phyloP scores from a whole-genome alignment of 2,329 filamentous ascomycete genomes.

The Ceratocystis lukuohia region DNA sequence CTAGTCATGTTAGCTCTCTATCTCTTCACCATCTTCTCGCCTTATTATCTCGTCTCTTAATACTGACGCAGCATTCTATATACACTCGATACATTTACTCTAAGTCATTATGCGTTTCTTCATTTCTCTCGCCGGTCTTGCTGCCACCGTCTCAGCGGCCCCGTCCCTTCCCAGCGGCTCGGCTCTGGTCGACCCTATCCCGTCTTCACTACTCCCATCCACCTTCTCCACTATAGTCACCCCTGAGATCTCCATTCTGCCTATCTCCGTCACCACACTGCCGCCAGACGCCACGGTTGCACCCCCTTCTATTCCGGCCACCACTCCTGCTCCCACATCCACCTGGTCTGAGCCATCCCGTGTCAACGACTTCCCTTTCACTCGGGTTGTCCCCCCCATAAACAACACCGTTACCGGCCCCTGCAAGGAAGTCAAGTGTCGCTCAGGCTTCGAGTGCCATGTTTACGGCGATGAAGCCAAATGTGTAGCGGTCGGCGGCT shows the following conservation, averaged over 20 bases:
- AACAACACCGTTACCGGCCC: conserved; percentile 18
- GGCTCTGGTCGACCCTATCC: neutral
- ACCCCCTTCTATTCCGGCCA: neutral
- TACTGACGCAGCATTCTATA: neutral
- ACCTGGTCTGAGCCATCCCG: conserved; percentile 13
- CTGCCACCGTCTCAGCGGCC: conserved; percentile 9
- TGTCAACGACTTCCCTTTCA: conserved; percentile 17
- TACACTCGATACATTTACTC: neutral
- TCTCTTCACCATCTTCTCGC: neutral
- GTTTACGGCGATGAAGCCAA: conserved; percentile 11
- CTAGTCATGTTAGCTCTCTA: neutral
- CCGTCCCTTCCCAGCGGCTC: conserved; percentile 6
- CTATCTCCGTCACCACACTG: neutral
- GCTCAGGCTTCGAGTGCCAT: conserved; percentile 18
- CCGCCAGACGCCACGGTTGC: neutral
- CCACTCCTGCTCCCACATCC: conserved; percentile 8
- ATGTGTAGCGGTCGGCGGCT: conserved; percentile 15
- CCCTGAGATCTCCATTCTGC: neutral
- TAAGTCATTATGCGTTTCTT: conserved; percentile 13
- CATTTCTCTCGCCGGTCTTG: conserved; percentile 6
- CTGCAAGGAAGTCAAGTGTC: conserved; percentile 14
- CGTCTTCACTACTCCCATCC: neutral
- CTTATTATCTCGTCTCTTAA: neutral
- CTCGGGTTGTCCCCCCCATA: neutral
- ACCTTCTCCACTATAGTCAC: neutral